A percentile compares a stretch with the other conserved stretches of the same genome.
Evolutionary conservation across 805 yeast genomes (phyloP).

Genomic region (Saccharomyces kudriavzevii): DNA sequence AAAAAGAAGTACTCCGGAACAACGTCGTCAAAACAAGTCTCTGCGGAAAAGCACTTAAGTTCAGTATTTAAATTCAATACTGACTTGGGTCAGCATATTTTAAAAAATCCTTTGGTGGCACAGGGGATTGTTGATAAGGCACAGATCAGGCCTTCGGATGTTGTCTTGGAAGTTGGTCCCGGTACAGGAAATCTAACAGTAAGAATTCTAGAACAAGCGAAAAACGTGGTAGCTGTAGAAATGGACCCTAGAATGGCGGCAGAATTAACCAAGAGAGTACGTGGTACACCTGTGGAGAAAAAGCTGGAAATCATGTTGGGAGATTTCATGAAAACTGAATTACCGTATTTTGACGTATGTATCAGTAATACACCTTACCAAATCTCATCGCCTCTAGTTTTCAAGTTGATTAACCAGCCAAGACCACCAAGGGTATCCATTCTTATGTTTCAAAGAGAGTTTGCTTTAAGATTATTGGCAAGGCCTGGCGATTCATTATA

Average conservation of each 20-base stretch:
- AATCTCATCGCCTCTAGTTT: slow-evolving; percentile 92
- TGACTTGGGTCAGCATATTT: slow-evolving; percentile 91
- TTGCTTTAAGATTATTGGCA: slow-evolving; percentile 86
- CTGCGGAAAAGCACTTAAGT: slow-evolving; percentile 56
- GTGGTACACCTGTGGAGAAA: slow-evolving; percentile 89
- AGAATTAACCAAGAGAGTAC: slow-evolving; percentile 92
- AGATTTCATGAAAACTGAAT: slow-evolving; percentile 90
- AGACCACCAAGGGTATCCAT: slow-evolving; percentile 91
- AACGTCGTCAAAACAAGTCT: slow-evolving; percentile 49
- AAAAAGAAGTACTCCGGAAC: slow-evolving; percentile 52
- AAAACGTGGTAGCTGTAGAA: slow-evolving; percentile 92
- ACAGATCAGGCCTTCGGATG: slow-evolving; percentile 81
- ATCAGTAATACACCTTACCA: slow-evolving; percentile 97
- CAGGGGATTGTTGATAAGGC: slow-evolving; percentile 98
- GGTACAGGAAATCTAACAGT: slow-evolving; percentile 98
- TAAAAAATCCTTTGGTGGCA: slow-evolving; percentile 92
- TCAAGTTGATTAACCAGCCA: slow-evolving; percentile 83
- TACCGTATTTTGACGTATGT: slow-evolving; percentile 92
- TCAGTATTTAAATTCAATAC: slow-evolving; percentile 95
- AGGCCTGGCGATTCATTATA: slow-evolving; percentile 93
- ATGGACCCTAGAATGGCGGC: slow-evolving; percentile 99
- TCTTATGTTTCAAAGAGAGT: slow-evolving; percentile 96
- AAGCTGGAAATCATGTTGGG: slow-evolving; percentile 88
- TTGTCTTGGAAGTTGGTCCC: slow-evolving; percentile 94
- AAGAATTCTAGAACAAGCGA: slow-evolving; percentile 82